A percentile compares a stretch with the other conserved stretches of the same genome.
These are phyloP conservation scores for Boletellus deceptivus DNA, from an alignment of 1,284 basidiomycete genomes.

Conservation along the genomic window DNA sequence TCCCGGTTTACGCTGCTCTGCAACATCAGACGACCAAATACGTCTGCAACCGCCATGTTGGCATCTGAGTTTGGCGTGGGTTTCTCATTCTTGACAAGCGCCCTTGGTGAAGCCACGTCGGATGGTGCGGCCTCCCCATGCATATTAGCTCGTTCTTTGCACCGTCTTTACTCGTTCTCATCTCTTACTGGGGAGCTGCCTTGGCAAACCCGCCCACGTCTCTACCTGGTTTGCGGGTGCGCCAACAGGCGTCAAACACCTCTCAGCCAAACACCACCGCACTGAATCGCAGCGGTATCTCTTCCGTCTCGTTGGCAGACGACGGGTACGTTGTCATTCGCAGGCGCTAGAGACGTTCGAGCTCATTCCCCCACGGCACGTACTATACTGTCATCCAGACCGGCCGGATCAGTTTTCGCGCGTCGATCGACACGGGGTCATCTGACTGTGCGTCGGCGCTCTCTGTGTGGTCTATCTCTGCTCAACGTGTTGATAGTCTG, in stretches of 20 bases:
- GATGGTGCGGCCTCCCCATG: constrained; percentile 17
- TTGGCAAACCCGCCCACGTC: constrained; percentile 4
- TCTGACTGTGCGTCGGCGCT: constrained; percentile 34
- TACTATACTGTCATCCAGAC: constrained; percentile 61
- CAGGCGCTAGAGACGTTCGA: constrained; percentile 6
- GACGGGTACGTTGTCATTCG: constrained; percentile 42
- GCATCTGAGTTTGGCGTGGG: neutral
- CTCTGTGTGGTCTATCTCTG: neutral
- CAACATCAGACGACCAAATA: constrained; percentile 6
- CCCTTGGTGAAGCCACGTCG: constrained; percentile 5
- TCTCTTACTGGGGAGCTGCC: constrained; percentile 6
- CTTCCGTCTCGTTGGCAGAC: constrained; percentile 40
- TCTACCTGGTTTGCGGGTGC: constrained; percentile 15
- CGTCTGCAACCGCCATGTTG: no score
- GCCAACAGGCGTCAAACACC: constrained; percentile 15
- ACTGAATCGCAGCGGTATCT: constrained; percentile 34
- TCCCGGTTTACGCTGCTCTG: constrained; percentile 3
- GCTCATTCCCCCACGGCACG: constrained; percentile 43
- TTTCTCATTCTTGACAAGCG: neutral
- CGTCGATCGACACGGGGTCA: constrained; percentile 75
- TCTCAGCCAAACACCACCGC: constrained; percentile 13
- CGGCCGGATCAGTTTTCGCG: constrained; percentile 63
- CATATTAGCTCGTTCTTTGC: constrained; percentile 8
- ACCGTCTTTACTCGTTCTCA: constrained; percentile 13
- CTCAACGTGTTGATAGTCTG: constrained; percentile 42